Evolutionary conservation across 164 flowering plant genomes (phyloP), one percentile per base, ranked within the genome.

Genomic region (Warburgia ugandensis): DNA sequence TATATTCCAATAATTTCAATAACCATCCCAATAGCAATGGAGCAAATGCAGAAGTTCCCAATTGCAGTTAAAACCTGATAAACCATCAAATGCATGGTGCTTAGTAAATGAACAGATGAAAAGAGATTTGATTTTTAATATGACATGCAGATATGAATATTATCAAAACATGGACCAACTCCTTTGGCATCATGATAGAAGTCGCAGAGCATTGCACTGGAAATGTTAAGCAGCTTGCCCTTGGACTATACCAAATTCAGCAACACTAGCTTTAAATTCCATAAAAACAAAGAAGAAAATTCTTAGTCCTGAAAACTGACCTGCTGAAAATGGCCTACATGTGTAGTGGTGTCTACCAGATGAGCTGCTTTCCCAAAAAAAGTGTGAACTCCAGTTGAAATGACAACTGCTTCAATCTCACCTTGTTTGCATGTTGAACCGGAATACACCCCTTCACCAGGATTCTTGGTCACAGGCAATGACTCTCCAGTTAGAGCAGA

Each of bases 351-450:
- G 35, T 85, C 94, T 23, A 85, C 94, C 46, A 83, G 85, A 69
- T 85, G 87, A 54, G 90, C 94, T 26, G 90, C 90, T 70, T 85
- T 85, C 29, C 94, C 89, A 45, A 84, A 84, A 77, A 84, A 80
- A 16, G 89, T 82, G 59, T 80, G 82, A 12, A 85, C 81, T 35
- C 94, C 94, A 14, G 87, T 85, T 20, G 94, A 90, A 59, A 83
- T 85, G 27, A 85, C 95, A 35, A 85, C 78, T 27, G 83, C 87
- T 67, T 83, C 95, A 49, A 83, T 74, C 61, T 81, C 87, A 29
- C 94, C 95, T 65, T 83, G 90, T 65, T 83, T 83, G 62, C 90
- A 83, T 17, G 95, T 85, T 52, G 90, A 85, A 55, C 95, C 95
- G 13, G 87, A 85, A 67, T 75, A 85, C 39, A 85, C 85, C 21